Evolutionary conservation across 495 filamentous ascomycete genomes (phyloP), one percentile per base, ranked within the genome.

Genomic region (Pseudomonodictys pantanalensis): DNA sequence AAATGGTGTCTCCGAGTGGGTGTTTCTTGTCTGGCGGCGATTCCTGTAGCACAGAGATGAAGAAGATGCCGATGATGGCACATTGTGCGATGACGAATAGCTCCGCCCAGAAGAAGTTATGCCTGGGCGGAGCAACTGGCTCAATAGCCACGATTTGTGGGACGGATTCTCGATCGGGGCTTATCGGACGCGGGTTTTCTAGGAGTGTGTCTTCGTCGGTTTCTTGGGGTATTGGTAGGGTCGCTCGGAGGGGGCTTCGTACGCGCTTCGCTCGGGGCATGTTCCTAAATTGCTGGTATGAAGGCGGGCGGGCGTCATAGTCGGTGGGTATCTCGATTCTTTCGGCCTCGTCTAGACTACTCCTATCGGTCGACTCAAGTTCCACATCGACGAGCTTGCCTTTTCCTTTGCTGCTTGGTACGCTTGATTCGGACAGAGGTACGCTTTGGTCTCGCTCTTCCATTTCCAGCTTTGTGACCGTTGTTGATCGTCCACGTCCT

Each of bases 51-150:
- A 86, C 91, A 46, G 96, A 85, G 12, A 98, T 79, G 52, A 96
- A 83, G 56, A 92, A 91, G 12, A 89, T 92, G 17, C 92, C 85
- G 67, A 97, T 83, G 33, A 97, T 73, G 22, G 87, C 84, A 35
- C 89, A 90, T 52, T 93, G 74, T 28, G 82, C 86, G 70, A 97
- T 92, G 57, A 95, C 72, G 69, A 90, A 97, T 25, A 97, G 76
- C 64, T 87, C 90, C n/a, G 87, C 89, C 81, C 93, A 98, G 72
- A 97, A 91, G 12, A 80, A 75, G 72, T 98, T 95, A 73, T 97
- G 90, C n/a, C 72, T 67, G 18, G 81, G 79, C 9, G 81, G 78
- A 48, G 83, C 78, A 46, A 75, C 58, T 18, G 72, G 58, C 5
- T 74, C 74, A 22, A 73, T 66, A 5, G 72, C 75, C 12, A 79